These are phyloP conservation scores for Endotrypanum monterogeii DNA, from an alignment of 208 protist species.

Conservation along the genomic window DNA sequence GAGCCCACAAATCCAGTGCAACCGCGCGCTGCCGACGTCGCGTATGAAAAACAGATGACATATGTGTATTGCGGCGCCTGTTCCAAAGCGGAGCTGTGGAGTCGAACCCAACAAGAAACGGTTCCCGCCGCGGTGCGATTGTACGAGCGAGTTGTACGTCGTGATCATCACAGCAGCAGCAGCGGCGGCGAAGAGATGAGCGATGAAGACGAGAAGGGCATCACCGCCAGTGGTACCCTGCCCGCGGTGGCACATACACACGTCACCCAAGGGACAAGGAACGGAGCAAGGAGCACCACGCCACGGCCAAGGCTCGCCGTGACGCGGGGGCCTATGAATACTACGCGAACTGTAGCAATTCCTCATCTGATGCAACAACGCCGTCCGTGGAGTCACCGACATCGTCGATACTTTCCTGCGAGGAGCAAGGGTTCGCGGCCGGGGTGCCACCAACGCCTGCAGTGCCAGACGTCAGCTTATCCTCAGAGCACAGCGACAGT, in stretches of 20 bases:
- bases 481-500: constrained; percentile 18
- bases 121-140: constrained; percentile 24
- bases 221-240: background rate
- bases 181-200: constrained; percentile 16
- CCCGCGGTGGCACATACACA: background rate
- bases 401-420: constrained; percentile 1
- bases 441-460: background rate
- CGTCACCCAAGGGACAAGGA: background rate
- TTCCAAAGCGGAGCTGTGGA: constrained; percentile 55
- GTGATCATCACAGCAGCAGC: constrained; percentile 25
- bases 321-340: background rate
- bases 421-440: background rate
- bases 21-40: constrained; percentile 66
- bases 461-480: constrained; percentile 11
- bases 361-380: constrained; percentile 15
- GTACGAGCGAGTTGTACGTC: constrained; percentile 27
- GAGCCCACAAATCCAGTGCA: constrained; percentile 64
- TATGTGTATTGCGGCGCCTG: constrained; percentile 82
- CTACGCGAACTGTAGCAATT: background rate
- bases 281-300: background rate
- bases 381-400: constrained; percentile 30
- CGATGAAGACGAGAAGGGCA: background rate
- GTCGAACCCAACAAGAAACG: constrained; percentile 17
- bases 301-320: background rate
- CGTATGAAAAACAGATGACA: constrained; percentile 82